Evolutionary conservation across 2,329 filamentous ascomycete species (phyloP).

Genomic region (Cladophialophora chaetospira): DNA sequence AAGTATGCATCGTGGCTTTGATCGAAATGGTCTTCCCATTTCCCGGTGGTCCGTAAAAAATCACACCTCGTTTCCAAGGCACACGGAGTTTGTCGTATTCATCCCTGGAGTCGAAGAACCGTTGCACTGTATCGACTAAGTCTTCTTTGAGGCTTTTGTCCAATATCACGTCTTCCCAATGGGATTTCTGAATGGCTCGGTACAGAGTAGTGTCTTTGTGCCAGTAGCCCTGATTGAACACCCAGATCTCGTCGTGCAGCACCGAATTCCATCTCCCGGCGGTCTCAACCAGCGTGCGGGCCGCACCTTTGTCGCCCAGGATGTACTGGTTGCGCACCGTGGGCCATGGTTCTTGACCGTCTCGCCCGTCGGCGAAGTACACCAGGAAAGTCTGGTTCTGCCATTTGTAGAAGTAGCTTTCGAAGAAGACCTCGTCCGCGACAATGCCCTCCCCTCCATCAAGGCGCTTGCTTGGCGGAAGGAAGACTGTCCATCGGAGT

Average conservation of each 20-base stretch:
- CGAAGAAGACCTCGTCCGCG: conserved; percentile 26
- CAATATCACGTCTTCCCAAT: conserved; percentile 52
- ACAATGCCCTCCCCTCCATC: conserved; percentile 28
- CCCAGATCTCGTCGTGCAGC: conserved; percentile 45
- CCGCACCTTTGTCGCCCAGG: conserved; percentile 25
- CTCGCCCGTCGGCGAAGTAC: conserved; percentile 32
- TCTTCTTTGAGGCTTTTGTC: conserved; percentile 48
- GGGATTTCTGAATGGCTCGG: conserved; percentile 44
- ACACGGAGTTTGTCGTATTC: conserved; percentile 48
- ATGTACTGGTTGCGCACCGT: conserved; percentile 32
- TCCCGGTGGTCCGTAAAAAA: conserved; percentile 45
- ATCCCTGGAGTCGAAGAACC: conserved; percentile 45
- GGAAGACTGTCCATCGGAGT: conserved; percentile 29
- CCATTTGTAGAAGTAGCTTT: conserved; percentile 29
- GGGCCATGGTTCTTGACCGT: conserved; percentile 20
- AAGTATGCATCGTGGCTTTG: conserved; percentile 48
- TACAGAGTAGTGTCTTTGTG: conserved; percentile 42
- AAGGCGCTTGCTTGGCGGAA: conserved; percentile 27
- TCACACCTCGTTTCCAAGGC: conserved; percentile 51
- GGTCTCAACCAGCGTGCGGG: conserved; percentile 21
- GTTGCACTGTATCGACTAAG: conserved; percentile 42
- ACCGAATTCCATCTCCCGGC: conserved; percentile 22
- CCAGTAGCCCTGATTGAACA: conserved; percentile 48
- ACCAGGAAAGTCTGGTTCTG: conserved; percentile 28
- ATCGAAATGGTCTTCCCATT: conserved; percentile 51